phyloP scores from a whole-genome alignment of 768 basidiomycete genomes.

The Agrocybe chaxingu region DNA sequence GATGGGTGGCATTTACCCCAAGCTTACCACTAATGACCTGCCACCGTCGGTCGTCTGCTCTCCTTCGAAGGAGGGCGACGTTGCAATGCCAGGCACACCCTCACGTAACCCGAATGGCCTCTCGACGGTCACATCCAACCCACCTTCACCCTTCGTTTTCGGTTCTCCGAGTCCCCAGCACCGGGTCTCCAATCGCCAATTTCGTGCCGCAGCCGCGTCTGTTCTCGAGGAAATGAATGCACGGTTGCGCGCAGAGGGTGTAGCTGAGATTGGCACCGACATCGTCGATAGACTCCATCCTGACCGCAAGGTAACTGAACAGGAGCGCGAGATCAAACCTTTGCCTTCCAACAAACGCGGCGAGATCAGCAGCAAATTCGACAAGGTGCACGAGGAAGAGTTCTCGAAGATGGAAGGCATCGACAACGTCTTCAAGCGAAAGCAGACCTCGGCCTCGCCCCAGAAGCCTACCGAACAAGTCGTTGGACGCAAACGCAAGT shows the following conservation, averaged over 20 bases:
- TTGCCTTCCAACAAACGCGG: slow-evolving; percentile 24
- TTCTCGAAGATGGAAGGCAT: slow-evolving; percentile 83
- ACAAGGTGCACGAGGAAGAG: slow-evolving; percentile 58
- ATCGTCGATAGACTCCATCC: slow-evolving; percentile 42
- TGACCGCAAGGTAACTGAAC: slow-evolving; percentile 12
- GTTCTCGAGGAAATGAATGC: slow-evolving; percentile 84
- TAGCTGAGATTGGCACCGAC: slow-evolving; percentile 42
- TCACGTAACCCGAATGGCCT: neutral
- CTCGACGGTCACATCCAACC: slow-evolving; percentile 6
- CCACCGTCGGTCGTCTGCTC: slow-evolving; percentile 16
- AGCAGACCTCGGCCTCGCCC: slow-evolving; percentile 14
- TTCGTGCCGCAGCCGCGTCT: slow-evolving; percentile 61
- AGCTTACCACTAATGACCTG: slow-evolving; percentile 31
- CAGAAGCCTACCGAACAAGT: slow-evolving; percentile 16
- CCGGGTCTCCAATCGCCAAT: slow-evolving; percentile 60
- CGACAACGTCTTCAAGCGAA: slow-evolving; percentile 34
- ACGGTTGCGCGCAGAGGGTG: slow-evolving; percentile 57
- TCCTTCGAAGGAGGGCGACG: neutral
- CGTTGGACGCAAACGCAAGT: slow-evolving; percentile 45
- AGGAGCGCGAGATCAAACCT: slow-evolving; percentile 25
- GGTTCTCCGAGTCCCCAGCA: slow-evolving; percentile 72
- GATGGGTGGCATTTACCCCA: slow-evolving; percentile 34
- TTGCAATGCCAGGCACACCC: slow-evolving; percentile 31
- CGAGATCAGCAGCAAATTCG: slow-evolving; percentile 43
- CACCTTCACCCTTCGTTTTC: slow-evolving; percentile 63